A percentile compares a stretch with the other conserved stretches of the same genome.
Conservation (phyloP, 805 yeast genomes). For the Spathaspora arborariae region DNA sequence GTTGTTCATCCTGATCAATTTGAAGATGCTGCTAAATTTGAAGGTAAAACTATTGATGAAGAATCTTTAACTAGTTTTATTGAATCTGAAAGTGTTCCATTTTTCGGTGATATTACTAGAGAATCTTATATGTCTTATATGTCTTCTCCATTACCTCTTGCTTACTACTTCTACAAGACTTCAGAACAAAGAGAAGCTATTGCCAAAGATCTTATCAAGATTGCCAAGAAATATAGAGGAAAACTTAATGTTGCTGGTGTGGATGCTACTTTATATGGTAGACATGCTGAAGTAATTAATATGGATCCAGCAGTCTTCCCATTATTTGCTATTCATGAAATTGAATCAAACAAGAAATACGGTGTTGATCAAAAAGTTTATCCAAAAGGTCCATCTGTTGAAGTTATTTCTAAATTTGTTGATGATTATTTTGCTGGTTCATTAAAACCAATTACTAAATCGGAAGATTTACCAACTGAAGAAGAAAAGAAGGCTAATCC, state of each 20-base stretch:
- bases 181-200: slow-evolving; percentile 62
- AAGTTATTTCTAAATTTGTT: slow-evolving; percentile 59
- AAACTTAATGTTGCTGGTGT: slow-evolving; percentile 83
- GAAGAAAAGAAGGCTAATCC: slow-evolving; percentile 61
- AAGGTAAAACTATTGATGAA: slow-evolving; percentile 22
- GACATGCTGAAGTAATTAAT: slow-evolving; percentile 83
- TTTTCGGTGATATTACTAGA: slow-evolving; percentile 84
- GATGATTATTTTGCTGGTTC: slow-evolving; percentile 60
- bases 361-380: slow-evolving; percentile 61
- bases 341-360: slow-evolving; percentile 64
- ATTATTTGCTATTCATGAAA: slow-evolving; percentile 82
- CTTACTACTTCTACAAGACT: slow-evolving; percentile 78
- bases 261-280: slow-evolving; percentile 75
- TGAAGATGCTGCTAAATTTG: slow-evolving; percentile 46
- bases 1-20: slow-evolving; percentile 44
- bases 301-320: slow-evolving; percentile 80
- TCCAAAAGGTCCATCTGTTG: slow-evolving; percentile 43
- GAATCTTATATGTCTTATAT: slow-evolving; percentile 73
- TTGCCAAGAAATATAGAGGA: slow-evolving; percentile 77
- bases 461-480: slow-evolving; percentile 79
- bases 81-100: slow-evolving; percentile 66
- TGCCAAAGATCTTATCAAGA: slow-evolving; percentile 47
- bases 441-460: slow-evolving; percentile 69
- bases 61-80: slow-evolving; percentile 46
- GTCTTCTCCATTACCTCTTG: slow-evolving; percentile 70